Conservation (phyloP, 805 yeast genomes). For the Candida khao-thaluensis region DNA sequence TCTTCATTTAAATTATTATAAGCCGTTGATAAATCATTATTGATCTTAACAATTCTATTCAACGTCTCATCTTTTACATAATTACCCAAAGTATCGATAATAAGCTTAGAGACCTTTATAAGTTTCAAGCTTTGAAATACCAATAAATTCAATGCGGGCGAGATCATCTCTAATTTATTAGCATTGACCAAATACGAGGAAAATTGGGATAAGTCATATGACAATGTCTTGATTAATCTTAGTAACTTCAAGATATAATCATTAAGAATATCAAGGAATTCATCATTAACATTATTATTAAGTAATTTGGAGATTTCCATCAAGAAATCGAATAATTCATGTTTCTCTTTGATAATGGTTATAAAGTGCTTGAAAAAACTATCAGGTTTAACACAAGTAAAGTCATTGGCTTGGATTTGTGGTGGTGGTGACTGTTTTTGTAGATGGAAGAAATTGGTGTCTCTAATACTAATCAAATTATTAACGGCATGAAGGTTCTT, state of each 20-base stretch:
- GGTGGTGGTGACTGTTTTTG: not conserved
- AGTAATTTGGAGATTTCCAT: conserved; percentile 25
- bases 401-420: too few relatives aligned
- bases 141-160: conserved; percentile 34
- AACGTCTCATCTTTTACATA: conserved; percentile 25
- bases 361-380: conserved; percentile 19
- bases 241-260: conserved; percentile 42
- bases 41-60: conserved; percentile 32
- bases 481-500: conserved; percentile 14
- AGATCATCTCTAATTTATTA: conserved; percentile 10
- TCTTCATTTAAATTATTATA: conserved; percentile 25
- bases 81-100: conserved; percentile 26
- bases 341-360: conserved; percentile 32
- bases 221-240: conserved; percentile 36
- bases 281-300: conserved; percentile 18
- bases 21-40: conserved; percentile 35
- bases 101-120: conserved; percentile 35
- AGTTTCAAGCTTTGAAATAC: conserved; percentile 33
- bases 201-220: conserved; percentile 27
- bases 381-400: conserved; percentile 10
- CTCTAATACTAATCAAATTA: conserved; percentile 18
- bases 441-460: conserved; percentile 9
- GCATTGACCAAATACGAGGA: conserved; percentile 28
- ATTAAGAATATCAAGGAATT: conserved; percentile 20
- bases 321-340: conserved; percentile 36